phyloP scores from a whole-genome alignment of 768 basidiomycete species.

The Suillus placidus region DNA sequence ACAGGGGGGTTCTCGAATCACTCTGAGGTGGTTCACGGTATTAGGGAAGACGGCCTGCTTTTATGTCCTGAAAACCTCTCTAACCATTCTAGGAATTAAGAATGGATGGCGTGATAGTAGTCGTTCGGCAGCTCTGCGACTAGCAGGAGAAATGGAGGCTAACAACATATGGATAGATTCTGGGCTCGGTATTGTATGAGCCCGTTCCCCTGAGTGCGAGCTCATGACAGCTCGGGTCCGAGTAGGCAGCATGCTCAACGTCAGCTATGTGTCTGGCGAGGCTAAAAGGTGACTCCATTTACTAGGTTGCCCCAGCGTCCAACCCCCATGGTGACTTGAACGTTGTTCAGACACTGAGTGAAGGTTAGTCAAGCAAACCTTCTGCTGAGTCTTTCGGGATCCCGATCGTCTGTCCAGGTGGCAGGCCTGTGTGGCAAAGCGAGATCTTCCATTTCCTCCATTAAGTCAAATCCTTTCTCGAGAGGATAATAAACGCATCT shows the following conservation, averaged over 20 bases:
- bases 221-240: not conserved
- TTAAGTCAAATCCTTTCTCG: too few relatives aligned
- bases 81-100: not conserved
- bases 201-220: not conserved
- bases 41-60: not conserved
- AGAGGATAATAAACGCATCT: too few relatives aligned
- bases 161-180: conserved; percentile 1
- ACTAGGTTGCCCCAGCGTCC: too few relatives aligned
- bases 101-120: not conserved
- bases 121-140: not conserved
- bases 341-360: not conserved
- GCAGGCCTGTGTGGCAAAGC: too few relatives aligned
- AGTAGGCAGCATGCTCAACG: not conserved
- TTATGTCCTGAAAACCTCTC: not conserved
- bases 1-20: not conserved
- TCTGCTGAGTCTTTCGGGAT: too few relatives aligned
- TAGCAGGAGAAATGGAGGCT: not conserved
- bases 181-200: not conserved
- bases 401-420: too few relatives aligned
- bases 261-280: too few relatives aligned
- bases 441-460: too few relatives aligned
- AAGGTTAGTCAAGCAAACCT: too few relatives aligned
- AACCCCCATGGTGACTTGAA: not conserved
- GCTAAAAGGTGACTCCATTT: too few relatives aligned
- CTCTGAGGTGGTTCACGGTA: not conserved